These are phyloP conservation scores for Byssochlamys sp. DNA, from an alignment of 2,329 filamentous ascomycete genomes.

Conservation along the genomic window DNA sequence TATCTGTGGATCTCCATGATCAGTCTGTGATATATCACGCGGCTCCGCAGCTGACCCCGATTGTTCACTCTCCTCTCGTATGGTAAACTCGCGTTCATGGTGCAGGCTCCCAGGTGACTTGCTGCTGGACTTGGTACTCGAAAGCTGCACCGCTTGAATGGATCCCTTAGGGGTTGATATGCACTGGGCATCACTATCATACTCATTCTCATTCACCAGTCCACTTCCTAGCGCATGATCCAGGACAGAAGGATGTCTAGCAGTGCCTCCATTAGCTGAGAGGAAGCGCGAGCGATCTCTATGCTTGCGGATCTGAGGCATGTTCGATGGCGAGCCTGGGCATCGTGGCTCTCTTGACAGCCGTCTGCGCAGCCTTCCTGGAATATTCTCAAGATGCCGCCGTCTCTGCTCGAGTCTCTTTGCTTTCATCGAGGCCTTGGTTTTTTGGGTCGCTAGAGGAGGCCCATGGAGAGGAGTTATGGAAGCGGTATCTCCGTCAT, in stretches of 20 bases:
- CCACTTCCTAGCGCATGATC: conserved; percentile 20
- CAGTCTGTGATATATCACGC: background rate
- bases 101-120: conserved; percentile 5
- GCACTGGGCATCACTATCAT: conserved; percentile 35
- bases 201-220: conserved; percentile 29
- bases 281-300: conserved; percentile 7
- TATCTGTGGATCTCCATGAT: background rate
- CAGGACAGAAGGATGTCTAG: conserved; percentile 5
- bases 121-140: conserved; percentile 3
- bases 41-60: background rate
- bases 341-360: conserved; percentile 24
- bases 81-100: conserved; percentile 1
- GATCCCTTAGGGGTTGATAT: conserved; percentile 25
- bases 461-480: background rate
- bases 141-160: conserved; percentile 6
- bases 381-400: background rate
- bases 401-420: background rate
- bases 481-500: background rate
- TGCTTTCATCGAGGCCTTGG: background rate
- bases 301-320: conserved; percentile 6
- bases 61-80: background rate
- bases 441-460: background rate
- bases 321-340: conserved; percentile 7
- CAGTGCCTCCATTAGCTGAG: conserved; percentile 9
- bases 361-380: conserved; percentile 19